Conservation (phyloP, 306 rosid species). For the Quercus gilva region DNA sequence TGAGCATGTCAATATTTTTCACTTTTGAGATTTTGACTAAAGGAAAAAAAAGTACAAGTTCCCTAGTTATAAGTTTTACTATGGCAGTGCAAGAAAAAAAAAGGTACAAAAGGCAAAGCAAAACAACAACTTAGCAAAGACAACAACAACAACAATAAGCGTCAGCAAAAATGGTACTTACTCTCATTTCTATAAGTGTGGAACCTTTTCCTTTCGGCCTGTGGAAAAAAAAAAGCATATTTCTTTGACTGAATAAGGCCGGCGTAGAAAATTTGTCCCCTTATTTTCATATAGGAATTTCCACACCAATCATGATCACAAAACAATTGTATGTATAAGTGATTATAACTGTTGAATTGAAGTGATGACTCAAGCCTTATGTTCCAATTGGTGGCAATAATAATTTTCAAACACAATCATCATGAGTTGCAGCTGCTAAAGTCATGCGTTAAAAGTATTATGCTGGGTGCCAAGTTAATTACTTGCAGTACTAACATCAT, state of each 20-base stretch:
- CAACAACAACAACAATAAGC: no score
- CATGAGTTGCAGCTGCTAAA: background rate
- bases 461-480: background rate
- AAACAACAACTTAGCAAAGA: background rate
- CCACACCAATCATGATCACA: slow-evolving; percentile 1
- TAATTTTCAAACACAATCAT: background rate
- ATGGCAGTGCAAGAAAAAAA: background rate
- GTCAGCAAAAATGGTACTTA: background rate
- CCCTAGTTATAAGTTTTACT: no score
- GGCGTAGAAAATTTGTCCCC: background rate
- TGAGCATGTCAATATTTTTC: no score
- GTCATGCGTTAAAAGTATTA: background rate
- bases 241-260: background rate
- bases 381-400: background rate
- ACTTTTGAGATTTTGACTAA: no score
- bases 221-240: background rate
- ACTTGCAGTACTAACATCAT: background rate
- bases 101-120: background rate
- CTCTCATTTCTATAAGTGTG: background rate
- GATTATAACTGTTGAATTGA: background rate
- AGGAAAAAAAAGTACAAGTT: no score
- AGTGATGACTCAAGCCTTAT: background rate
- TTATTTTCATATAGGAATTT: background rate
- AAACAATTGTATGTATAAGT: background rate
- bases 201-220: background rate